phyloP scores from a whole-genome alignment of 495 filamentous ascomycete genomes.

The Lasiosphaeriaceae sp. region DNA sequence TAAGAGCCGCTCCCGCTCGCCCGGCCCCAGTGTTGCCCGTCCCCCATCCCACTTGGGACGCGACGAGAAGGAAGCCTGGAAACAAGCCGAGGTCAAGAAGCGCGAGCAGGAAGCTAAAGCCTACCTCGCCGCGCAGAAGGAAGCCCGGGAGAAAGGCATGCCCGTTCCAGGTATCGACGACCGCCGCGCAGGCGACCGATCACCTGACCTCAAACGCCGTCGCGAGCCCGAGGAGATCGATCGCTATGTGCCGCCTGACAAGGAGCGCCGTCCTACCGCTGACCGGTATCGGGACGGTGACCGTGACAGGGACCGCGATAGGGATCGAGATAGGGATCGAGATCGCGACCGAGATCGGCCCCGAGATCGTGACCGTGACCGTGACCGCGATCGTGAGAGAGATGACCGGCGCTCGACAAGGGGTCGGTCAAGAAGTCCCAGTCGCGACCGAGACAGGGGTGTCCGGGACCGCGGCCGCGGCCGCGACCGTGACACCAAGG shows the following conservation, averaged over 20 bases:
- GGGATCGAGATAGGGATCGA: constrained; percentile 39
- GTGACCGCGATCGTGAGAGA: constrained; percentile 13
- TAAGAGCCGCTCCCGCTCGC: constrained; percentile 38
- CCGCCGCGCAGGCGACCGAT: constrained; percentile 37
- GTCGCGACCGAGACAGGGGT: constrained; percentile 15
- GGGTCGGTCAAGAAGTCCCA: constrained; percentile 15
- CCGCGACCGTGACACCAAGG: constrained; percentile 10
- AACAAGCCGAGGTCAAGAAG: constrained; percentile 50
- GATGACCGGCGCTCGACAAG: constrained; percentile 12
- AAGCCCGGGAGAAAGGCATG: constrained; percentile 48
- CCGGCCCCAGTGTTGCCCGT: constrained; percentile 12
- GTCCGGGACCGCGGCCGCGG: constrained; percentile 13
- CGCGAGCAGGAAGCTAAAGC: constrained; percentile 57
- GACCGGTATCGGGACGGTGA: constrained; percentile 12
- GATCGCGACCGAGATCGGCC: constrained; percentile 23
- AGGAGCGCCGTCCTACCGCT: constrained; percentile 9
- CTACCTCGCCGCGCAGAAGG: constrained; percentile 50
- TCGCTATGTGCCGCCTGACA: constrained; percentile 36
- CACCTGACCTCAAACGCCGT: constrained; percentile 43
- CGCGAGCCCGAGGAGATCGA: constrained; percentile 41
- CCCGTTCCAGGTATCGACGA: constrained; percentile 46
- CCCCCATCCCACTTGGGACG: constrained; percentile 28
- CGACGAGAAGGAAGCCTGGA: constrained; percentile 43
- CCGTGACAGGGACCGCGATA: constrained; percentile 29
- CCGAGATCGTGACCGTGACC: constrained; percentile 22